Conservation (phyloP, 768 basidiomycete species). For the Galerina marginata region DNA sequence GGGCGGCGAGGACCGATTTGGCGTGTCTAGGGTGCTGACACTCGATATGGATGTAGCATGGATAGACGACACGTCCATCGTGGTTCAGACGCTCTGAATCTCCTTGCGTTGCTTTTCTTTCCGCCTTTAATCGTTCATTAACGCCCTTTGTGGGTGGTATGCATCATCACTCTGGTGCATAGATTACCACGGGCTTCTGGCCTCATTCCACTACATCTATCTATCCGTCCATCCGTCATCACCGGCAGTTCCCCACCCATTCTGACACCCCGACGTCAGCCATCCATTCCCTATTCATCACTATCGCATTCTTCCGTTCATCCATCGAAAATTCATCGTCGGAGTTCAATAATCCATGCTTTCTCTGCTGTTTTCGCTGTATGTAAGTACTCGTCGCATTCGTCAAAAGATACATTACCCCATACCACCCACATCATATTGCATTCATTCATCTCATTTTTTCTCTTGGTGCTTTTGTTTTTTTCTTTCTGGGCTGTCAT, state of each 20-base stretch:
- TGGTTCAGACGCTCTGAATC: conserved; percentile 61
- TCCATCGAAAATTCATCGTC: no score
- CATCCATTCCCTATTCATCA: not conserved
- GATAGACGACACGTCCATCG: conserved; percentile 72
- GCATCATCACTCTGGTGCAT: not conserved
- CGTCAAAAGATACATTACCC: no score
- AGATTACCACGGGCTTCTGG: not conserved
- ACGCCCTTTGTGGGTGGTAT: not conserved
- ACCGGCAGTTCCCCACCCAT: not conserved
- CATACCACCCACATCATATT: no score
- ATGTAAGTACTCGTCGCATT: no score
- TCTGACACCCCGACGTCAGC: not conserved
- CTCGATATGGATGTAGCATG: conserved; percentile 68
- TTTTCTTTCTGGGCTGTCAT: no score
- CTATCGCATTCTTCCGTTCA: not conserved
- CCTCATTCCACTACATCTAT: not conserved
- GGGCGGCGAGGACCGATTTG: conserved; percentile 58
- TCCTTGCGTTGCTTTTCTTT: not conserved
- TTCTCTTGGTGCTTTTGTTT: no score
- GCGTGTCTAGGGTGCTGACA: conserved; percentile 63
- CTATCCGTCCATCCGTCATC: not conserved
- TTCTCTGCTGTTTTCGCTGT: no score
- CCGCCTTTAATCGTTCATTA: not conserved
- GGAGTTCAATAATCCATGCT: no score
- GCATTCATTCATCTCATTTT: no score